These are phyloP conservation scores for Lagenidium giganteum DNA, from an alignment of 352 stramenopile species.

Conservation along the genomic window DNA sequence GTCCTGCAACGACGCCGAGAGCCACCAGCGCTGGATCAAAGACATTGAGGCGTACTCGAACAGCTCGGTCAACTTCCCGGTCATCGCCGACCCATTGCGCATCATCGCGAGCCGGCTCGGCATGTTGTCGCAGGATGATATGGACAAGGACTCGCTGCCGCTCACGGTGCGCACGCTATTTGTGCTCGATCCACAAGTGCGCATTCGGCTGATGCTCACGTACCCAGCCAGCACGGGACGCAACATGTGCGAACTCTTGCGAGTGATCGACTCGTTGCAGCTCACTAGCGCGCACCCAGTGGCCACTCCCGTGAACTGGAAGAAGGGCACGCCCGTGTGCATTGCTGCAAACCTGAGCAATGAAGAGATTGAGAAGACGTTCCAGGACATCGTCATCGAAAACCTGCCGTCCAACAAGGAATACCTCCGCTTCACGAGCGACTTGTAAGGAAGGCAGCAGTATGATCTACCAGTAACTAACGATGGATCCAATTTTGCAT, in stretches of 20 bases:
- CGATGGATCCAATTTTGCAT: background rate
- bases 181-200: conserved; percentile 87
- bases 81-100: conserved; percentile 85
- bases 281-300: conserved; percentile 44
- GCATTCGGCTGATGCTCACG: conserved; percentile 86
- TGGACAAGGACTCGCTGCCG: conserved; percentile 70
- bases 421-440: conserved; percentile 72
- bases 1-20: conserved; percentile 72
- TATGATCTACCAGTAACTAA: background rate
- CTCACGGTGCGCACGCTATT: conserved; percentile 91
- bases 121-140: conserved; percentile 84
- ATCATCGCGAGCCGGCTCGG: conserved; percentile 77
- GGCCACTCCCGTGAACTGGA: conserved; percentile 75
- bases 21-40: conserved; percentile 70
- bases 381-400: conserved; percentile 48
- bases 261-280: conserved; percentile 87
- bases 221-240: conserved; percentile 90
- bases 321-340: conserved; percentile 55
- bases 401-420: conserved; percentile 67
- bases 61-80: conserved; percentile 81
- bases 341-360: conserved; percentile 51
- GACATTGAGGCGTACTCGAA: conserved; percentile 83
- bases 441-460: conserved; percentile 13
- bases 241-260: conserved; percentile 92
- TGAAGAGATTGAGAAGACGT: conserved; percentile 56